phyloP scores from a whole-genome alignment of 352 stramenopile species.

The Globisporangium orthogonon region DNA sequence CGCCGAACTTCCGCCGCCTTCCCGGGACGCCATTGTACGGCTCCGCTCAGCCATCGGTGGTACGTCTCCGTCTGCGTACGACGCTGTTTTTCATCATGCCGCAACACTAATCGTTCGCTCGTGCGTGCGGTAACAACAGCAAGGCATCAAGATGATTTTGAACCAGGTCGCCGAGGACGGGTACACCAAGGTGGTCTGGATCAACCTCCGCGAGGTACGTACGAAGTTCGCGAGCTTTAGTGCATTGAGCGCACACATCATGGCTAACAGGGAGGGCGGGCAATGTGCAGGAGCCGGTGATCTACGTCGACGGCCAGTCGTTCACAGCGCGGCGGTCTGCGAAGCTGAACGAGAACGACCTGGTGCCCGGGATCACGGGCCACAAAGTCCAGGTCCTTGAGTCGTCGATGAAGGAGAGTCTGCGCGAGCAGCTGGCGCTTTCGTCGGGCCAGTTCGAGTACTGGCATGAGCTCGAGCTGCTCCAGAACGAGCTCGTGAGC shows the following conservation, averaged over 20 bases:
- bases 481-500: constrained; percentile 56
- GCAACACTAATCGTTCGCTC: neutral
- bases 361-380: constrained; percentile 73
- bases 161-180: constrained; percentile 55
- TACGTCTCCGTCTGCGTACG: constrained; percentile 11
- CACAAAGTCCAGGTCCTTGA: constrained; percentile 81
- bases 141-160: constrained; percentile 73
- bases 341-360: constrained; percentile 80
- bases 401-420: constrained; percentile 70
- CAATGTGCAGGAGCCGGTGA: constrained; percentile 50
- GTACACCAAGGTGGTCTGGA: constrained; percentile 77
- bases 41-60: constrained; percentile 63
- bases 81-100: too few species aligned
- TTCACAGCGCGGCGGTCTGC: constrained; percentile 68
- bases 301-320: constrained; percentile 70
- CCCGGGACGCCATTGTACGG: constrained; percentile 66
- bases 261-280: neutral
- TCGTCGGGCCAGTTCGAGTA: constrained; percentile 62
- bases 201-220: constrained; percentile 81
- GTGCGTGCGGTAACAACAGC: constrained; percentile 17
- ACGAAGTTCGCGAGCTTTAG: neutral
- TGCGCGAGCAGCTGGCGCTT: constrained; percentile 56
- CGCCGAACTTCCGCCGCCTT: constrained; percentile 76
- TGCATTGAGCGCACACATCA: too few species aligned
- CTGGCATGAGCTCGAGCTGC: constrained; percentile 63